Evolutionary conservation across 2,329 filamentous ascomycete genomes (phyloP), one percentile per base, ranked within the genome.

Genomic region (Chaetomiaceae sp.): DNA sequence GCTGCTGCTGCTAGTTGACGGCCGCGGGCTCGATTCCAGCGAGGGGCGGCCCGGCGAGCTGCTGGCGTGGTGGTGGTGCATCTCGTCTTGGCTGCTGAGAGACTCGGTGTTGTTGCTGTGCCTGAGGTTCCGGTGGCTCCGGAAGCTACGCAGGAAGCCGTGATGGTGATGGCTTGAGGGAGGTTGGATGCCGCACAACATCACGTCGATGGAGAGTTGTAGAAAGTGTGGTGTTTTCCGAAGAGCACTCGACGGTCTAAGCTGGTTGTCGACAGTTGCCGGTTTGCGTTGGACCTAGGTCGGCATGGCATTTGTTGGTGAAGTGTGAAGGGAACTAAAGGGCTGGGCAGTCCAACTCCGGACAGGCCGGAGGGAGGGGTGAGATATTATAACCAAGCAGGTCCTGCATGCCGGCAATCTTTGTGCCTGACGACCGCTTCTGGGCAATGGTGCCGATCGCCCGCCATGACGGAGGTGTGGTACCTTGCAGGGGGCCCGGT

Each of bases 71-170:
- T 54, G 56, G 40, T 46, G 51, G 6, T 36, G 38, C 48, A 57
- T 56, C 14, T 53, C 47, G 13, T 53, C 43, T 18, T 29, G 37
- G 16, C 29, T 52, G 32, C 30, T 38, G 42, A 38, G 21, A 18
- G 45, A 45, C 25, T 42, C 46, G 37, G 33, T 51, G 40, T 36
- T 27, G 41, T 20, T 44, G 23, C 34, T 38, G 16, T 52, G 30
- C 34, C 46, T 58, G 36, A 61, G 54, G 32, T 30, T 52, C 50
- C 52, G 60, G 51, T 62, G 60, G 40, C 58, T 62, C 44, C 61
- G 56, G 58, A 63, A 60, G 46, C 57, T 56, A 50, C 58, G 61
- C 49, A 64, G 58, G 49, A 61, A 49, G 14, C 48, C 49, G 44
- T 32, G 47, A 47, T 50, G 33, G 37, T 60, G 55, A 20, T 57